A percentile compares a stretch with the other conserved stretches of the same genome.
phyloP scores from a whole-genome alignment of 768 basidiomycete species.

The Mycena capillaripes region DNA sequence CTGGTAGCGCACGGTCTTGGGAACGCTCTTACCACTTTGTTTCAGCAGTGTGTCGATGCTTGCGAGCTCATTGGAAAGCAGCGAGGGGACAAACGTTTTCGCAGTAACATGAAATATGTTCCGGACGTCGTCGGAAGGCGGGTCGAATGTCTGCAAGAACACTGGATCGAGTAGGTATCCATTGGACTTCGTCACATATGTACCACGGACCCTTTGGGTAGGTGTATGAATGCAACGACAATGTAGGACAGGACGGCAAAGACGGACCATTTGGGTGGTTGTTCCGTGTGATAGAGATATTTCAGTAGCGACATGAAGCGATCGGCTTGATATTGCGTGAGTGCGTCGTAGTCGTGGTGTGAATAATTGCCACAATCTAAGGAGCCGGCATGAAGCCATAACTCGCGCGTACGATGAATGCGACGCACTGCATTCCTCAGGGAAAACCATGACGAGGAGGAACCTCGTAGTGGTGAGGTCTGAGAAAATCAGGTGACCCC shows the following conservation, averaged over 20 bases:
- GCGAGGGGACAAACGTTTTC: slow-evolving; percentile 42
- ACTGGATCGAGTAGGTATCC: slow-evolving; percentile 25
- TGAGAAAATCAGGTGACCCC: slow-evolving; percentile 50
- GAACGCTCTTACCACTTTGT: slow-evolving; percentile 18
- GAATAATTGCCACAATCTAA: slow-evolving; percentile 46
- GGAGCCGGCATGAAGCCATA: neutral
- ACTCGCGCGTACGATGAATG: neutral
- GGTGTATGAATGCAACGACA: neutral
- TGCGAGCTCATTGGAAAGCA: slow-evolving; percentile 43
- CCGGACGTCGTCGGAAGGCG: neutral
- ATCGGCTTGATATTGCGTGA: slow-evolving; percentile 50
- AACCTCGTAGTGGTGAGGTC: slow-evolving; percentile 43
- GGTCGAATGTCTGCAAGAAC: slow-evolving; percentile 29
- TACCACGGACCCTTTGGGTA: slow-evolving; percentile 37
- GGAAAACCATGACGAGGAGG: slow-evolving; percentile 48
- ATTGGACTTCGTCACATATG: slow-evolving; percentile 41
- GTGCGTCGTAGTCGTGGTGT: slow-evolving; percentile 47
- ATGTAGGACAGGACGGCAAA: no score
- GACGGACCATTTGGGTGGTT: slow-evolving; percentile 28
- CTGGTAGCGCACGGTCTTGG: slow-evolving; percentile 32
- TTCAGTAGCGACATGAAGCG: slow-evolving; percentile 47
- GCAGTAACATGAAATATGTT: slow-evolving; percentile 40
- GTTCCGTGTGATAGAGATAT: slow-evolving; percentile 42
- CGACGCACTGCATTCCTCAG: slow-evolving; percentile 40
- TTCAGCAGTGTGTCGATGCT: slow-evolving; percentile 45